A percentile compares a stretch with the other conserved stretches of the same genome.
Evolutionary conservation across 106 monocot genomes (phyloP).

Genomic region (Dendrobium officinale): DNA sequence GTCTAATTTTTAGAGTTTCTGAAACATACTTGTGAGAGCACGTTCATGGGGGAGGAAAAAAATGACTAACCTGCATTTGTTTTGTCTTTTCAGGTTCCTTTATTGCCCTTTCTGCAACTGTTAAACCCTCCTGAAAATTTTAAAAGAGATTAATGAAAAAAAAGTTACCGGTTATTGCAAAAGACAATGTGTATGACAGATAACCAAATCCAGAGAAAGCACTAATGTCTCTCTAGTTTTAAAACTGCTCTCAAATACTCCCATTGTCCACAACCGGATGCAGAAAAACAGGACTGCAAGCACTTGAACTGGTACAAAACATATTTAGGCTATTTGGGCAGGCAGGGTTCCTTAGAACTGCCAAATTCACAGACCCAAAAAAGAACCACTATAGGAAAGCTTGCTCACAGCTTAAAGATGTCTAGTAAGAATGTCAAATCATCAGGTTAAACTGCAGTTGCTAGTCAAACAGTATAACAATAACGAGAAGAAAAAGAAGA

Average conservation of each 20-base stretch:
- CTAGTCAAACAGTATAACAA: no score
- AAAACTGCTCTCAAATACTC: not conserved
- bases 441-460: not conserved
- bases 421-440: not conserved
- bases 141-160: not conserved
- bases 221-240: not conserved
- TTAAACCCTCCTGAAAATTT: conserved; percentile 62
- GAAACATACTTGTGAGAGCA: not conserved
- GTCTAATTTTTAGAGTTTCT: not conserved
- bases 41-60: not conserved
- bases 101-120: conserved; percentile 56
- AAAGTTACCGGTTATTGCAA: not conserved
- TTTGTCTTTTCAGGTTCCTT: conserved; percentile 80
- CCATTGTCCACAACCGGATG: not conserved
- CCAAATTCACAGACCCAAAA: not conserved
- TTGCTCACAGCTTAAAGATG: not conserved
- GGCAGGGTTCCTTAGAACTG: not conserved
- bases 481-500: no score
- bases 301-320: not conserved
- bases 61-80: conserved; percentile 62
- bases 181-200: not conserved
- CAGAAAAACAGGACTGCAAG: not conserved
- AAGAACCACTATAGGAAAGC: not conserved
- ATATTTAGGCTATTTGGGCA: not conserved
- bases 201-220: not conserved